phyloP scores from a whole-genome alignment of 345 rosid genomes.

The Pelargonium nanum region DNA sequence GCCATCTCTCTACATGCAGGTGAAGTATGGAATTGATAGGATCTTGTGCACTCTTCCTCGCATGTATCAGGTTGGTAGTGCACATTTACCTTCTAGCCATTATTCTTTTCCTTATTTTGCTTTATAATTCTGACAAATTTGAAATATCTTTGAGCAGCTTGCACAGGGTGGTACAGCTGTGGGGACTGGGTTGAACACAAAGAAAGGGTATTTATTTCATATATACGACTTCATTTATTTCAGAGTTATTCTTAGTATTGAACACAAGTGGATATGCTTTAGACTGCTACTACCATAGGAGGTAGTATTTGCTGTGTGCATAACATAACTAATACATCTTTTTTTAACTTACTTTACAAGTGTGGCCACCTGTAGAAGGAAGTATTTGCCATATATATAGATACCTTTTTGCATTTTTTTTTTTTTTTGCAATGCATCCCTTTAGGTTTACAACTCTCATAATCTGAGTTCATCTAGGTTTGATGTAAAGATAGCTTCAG shows the following conservation, averaged over 20 bases:
- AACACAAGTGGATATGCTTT: not conserved
- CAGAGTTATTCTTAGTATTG: not conserved
- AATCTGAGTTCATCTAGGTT: constrained; percentile 30
- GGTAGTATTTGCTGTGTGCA: not conserved
- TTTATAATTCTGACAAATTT: constrained; percentile 24
- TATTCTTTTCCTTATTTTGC: not conserved
- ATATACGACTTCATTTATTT: not conserved
- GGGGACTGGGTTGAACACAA: constrained; percentile 94
- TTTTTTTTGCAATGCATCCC: not conserved
- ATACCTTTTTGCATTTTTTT: no score
- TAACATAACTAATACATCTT: no score
- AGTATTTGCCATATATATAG: not conserved
- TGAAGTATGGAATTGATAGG: constrained; percentile 77
- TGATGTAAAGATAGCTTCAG: constrained; percentile 84
- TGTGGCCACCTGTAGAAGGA: not conserved
- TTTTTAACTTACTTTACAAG: no score
- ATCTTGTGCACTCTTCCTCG: constrained; percentile 65
- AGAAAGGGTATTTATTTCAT: constrained; percentile 62
- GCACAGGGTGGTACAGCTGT: constrained; percentile 99
- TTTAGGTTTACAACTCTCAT: not conserved
- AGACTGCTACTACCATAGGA: not conserved
- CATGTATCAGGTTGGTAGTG: constrained; percentile 67
- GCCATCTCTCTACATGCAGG: constrained; percentile 30
- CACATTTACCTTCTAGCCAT: constrained; percentile 7
- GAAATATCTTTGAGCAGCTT: constrained; percentile 45